These are phyloP conservation scores for Ceriops decandra DNA, from an alignment of 345 rosid genomes.

Conservation along the genomic window DNA sequence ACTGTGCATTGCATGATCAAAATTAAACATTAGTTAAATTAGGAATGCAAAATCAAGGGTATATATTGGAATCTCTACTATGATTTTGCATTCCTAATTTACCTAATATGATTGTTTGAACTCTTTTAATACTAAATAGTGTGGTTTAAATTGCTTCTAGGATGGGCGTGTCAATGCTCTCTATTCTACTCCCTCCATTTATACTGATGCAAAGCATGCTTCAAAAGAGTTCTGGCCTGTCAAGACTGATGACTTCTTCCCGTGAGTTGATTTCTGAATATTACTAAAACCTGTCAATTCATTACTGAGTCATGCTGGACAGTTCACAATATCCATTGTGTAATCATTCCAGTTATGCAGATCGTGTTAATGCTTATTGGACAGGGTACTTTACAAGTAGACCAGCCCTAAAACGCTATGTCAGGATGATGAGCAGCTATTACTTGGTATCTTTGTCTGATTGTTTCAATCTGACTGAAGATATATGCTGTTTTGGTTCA, in stretches of 20 bases:
- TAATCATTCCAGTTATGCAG: slow-evolving; percentile 72
- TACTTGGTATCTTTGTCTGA: slow-evolving; percentile 57
- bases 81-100: neutral
- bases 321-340: slow-evolving; percentile 24
- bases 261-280: slow-evolving; percentile 53
- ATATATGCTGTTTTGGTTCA: slow-evolving; percentile 1
- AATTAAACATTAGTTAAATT: neutral
- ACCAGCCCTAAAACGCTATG: slow-evolving; percentile 85
- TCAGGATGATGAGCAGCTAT: slow-evolving; percentile 87
- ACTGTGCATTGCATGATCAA: neutral
- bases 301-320: slow-evolving; percentile 5
- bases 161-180: slow-evolving; percentile 97
- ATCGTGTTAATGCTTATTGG: slow-evolving; percentile 90
- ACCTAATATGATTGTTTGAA: slow-evolving; percentile 9
- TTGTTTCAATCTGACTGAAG: slow-evolving; percentile 9
- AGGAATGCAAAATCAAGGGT: neutral
- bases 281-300: slow-evolving; percentile 10
- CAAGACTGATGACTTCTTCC: slow-evolving; percentile 85
- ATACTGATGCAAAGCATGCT: slow-evolving; percentile 91
- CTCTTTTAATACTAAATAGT: slow-evolving; percentile 6
- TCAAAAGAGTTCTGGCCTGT: slow-evolving; percentile 72
- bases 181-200: slow-evolving; percentile 94
- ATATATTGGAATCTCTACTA: neutral
- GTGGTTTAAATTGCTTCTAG: slow-evolving; percentile 35
- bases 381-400: slow-evolving; percentile 95